A percentile compares a stretch with the other conserved stretches of the same genome.
Conservation (phyloP, 2,329 filamentous ascomycete species). For the Metarhizium brunneum region DNA sequence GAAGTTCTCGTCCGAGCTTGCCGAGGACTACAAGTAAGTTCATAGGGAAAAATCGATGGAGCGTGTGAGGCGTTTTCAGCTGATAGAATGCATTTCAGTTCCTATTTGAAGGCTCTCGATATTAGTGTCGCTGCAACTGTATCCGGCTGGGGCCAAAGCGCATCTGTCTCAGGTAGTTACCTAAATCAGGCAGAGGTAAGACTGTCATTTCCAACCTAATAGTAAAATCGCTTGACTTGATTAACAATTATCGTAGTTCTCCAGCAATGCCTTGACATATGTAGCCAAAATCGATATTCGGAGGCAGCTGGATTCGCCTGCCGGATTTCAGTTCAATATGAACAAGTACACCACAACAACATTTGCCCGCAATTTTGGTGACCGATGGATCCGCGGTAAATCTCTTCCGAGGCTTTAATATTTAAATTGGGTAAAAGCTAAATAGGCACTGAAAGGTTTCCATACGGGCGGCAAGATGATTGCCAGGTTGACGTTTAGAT, state of each 20-base stretch:
- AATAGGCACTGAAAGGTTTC: background rate
- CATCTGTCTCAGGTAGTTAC: background rate
- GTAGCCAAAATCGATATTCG: background rate
- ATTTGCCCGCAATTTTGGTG: background rate
- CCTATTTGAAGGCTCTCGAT: constrained; percentile 1
- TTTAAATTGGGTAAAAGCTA: background rate
- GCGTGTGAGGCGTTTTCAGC: too few species aligned
- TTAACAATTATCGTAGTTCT: background rate
- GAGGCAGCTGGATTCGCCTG: background rate
- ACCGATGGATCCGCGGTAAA: constrained; percentile 3
- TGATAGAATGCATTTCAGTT: background rate
- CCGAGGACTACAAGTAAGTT: too few species aligned
- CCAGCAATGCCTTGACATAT: background rate
- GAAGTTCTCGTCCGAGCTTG: too few species aligned
- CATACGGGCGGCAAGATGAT: background rate
- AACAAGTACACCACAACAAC: background rate
- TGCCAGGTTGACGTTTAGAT: background rate
- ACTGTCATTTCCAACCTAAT: too few species aligned
- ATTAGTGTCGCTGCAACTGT: background rate
- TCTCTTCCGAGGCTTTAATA: background rate
- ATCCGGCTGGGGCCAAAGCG: background rate
- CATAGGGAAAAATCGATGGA: background rate
- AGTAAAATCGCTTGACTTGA: background rate
- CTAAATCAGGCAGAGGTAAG: background rate
- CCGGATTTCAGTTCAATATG: background rate